Evolutionary conservation across 2,329 filamentous ascomycete genomes (phyloP).

Genomic region (Sarocladium oryzae): DNA sequence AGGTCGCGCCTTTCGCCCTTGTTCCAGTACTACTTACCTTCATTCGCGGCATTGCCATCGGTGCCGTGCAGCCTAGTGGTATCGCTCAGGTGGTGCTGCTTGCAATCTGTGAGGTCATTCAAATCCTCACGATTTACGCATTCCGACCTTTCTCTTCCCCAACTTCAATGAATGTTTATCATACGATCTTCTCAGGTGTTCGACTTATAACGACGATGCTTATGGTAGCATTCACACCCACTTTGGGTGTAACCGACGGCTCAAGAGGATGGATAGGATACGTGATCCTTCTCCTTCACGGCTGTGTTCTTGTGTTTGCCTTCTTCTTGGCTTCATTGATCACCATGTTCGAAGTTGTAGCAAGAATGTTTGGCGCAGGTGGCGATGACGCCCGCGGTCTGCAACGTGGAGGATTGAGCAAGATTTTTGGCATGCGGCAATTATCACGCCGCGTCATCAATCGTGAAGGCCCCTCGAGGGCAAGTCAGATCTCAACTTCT

Average conservation of each 20-base stretch:
- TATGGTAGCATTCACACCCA: constrained; percentile 79
- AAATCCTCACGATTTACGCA: constrained; percentile 78
- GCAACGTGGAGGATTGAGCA: constrained; percentile 75
- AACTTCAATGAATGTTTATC: constrained; percentile 96
- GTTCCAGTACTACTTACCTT: constrained; percentile 81
- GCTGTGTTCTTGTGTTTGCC: constrained; percentile 75
- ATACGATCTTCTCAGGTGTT: constrained; percentile 73
- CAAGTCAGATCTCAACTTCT: constrained; percentile 76
- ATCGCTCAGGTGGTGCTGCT: constrained; percentile 89
- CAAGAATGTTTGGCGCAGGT: constrained; percentile 75
- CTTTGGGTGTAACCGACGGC: constrained; percentile 69
- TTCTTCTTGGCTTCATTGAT: constrained; percentile 91
- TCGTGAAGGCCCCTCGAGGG: constrained; percentile 58
- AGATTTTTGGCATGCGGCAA: constrained; percentile 88
- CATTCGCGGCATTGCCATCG: constrained; percentile 81
- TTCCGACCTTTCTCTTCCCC: constrained; percentile 86
- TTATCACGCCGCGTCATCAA: constrained; percentile 66
- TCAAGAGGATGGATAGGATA: constrained; percentile 95
- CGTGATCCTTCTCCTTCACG: constrained; percentile 80
- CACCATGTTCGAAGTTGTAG: constrained; percentile 82
- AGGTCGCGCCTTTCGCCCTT: constrained; percentile 82
- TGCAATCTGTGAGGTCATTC: constrained; percentile 88
- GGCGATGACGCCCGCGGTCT: constrained; percentile 64
- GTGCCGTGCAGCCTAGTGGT: constrained; percentile 85
- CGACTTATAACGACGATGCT: constrained; percentile 70